Base-by-base conservation (phyloP, 1,284 basidiomycete species). In the Rhizoctonia solani region DNA sequence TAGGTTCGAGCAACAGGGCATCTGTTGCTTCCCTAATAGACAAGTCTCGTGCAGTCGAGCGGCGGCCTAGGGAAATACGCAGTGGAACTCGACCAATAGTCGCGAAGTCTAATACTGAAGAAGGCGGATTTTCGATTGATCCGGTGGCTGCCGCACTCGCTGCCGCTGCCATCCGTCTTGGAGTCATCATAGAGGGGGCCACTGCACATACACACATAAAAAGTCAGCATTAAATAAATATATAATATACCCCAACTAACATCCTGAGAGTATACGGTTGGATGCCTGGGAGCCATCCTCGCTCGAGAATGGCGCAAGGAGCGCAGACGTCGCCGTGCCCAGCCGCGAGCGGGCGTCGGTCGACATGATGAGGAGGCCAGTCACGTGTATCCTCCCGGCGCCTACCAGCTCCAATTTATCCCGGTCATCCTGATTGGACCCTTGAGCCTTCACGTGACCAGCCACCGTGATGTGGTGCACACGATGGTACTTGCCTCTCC, bases 151-250 rank as follows among this genome's bases (percentile, higher is more conserved):
- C 84, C 2, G 85, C 82, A 23, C 85, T 86, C 13, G 87, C 82
- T 2, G 88, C 83, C 46, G 83, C 82, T 61, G 83, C 85, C 66
- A 93, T 83, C 83, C 92, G 88, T 70, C 86, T 82, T 23, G 92
- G 90, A 3, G 92, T 93, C 92, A 95, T 93, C 73, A 95, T 88
- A 69, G 88, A 86, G 11, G 93, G 93, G 3, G 93, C 92, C 74
- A 95, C 93, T 95, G 75, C 14, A 46, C 46, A 58, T 16, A 11
- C n/a, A 27, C 50, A n/a, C n/a, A n/a, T n/a, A n/a, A n/a, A n/a
- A 29, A 61, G 46, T 47, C 9, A 19, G 30, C 3, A 16, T 39
- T 3, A 32, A 39, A 23, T 37, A 32, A 21, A n/a, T 4, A 32
- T 29, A 23, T 1, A 1, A 13, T 2, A n/a, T n/a, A n/a, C n/a